Evolutionary conservation across 768 basidiomycete genomes (phyloP).

Genomic region (Agrocybe pediades): DNA sequence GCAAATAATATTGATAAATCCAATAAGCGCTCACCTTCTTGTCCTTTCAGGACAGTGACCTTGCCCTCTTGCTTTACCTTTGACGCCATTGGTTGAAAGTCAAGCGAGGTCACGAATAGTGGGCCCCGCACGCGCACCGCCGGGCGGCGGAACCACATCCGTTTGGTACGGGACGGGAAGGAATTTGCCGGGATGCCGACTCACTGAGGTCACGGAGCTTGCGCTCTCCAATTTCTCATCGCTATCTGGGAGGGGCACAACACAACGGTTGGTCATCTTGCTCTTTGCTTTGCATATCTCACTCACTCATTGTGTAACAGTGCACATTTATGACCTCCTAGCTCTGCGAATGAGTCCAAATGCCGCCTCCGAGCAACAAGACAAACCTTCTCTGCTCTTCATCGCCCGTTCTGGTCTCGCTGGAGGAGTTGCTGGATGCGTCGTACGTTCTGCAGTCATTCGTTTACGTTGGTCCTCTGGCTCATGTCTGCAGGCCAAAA

Average conservation of each 20-base stretch:
- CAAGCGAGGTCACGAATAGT: slow-evolving; percentile 6
- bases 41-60: slow-evolving; percentile 65
- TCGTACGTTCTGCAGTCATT: slow-evolving; percentile 77
- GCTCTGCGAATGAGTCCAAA: slow-evolving; percentile 61
- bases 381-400: slow-evolving; percentile 59
- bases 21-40: slow-evolving; percentile 53
- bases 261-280: neutral
- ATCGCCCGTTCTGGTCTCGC: slow-evolving; percentile 85
- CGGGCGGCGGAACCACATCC: neutral
- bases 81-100: slow-evolving; percentile 38
- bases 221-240: slow-evolving; percentile 14
- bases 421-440: slow-evolving; percentile 91
- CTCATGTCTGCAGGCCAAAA: slow-evolving; percentile 70
- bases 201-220: slow-evolving; percentile 16
- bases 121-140: slow-evolving; percentile 1
- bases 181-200: slow-evolving; percentile 11
- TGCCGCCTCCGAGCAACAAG: slow-evolving; percentile 46
- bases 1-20: neutral
- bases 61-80: slow-evolving; percentile 60
- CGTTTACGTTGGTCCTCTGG: slow-evolving; percentile 6
- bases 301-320: slow-evolving; percentile 2
- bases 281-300: slow-evolving; percentile 1
- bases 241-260: slow-evolving; percentile 11
- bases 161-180: neutral
- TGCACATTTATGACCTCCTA: slow-evolving; percentile 34